Evolutionary conservation across 148 eudicot genomes (phyloP).

Genomic region (Heliamphora exappendiculata): DNA sequence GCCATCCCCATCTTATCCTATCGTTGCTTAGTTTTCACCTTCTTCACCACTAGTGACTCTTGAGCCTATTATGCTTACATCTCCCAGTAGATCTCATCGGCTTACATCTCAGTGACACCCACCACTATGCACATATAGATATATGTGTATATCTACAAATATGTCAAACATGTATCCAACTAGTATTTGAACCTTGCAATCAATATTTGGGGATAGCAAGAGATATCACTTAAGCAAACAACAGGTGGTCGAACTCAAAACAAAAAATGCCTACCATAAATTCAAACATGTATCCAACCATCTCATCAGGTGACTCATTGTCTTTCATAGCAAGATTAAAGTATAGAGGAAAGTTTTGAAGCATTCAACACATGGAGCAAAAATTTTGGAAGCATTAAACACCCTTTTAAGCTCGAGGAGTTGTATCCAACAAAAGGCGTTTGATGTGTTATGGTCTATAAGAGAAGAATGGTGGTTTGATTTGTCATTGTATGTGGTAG

Average conservation of each 20-base stretch:
- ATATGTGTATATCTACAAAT: too few relatives aligned
- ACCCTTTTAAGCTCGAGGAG: background rate
- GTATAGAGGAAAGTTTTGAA: background rate
- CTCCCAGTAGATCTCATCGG: too few relatives aligned
- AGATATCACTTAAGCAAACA: background rate
- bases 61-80: background rate
- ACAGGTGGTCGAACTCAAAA: background rate
- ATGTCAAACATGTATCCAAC: background rate
- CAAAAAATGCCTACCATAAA: background rate
- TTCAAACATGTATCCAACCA: background rate
- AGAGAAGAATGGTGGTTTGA: too few relatives aligned
- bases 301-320: too few relatives aligned
- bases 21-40: background rate
- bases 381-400: background rate
- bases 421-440: background rate
- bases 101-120: too few relatives aligned
- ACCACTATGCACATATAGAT: background rate
- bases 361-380: background rate
- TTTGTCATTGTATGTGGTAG: too few relatives aligned
- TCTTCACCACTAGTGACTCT: background rate
- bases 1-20: background rate
- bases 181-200: background rate
- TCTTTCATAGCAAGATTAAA: too few relatives aligned
- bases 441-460: too few relatives aligned
- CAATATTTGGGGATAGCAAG: background rate